phyloP scores from a whole-genome alignment of 768 basidiomycete species.

The Punctularia strigosozonata region DNA sequence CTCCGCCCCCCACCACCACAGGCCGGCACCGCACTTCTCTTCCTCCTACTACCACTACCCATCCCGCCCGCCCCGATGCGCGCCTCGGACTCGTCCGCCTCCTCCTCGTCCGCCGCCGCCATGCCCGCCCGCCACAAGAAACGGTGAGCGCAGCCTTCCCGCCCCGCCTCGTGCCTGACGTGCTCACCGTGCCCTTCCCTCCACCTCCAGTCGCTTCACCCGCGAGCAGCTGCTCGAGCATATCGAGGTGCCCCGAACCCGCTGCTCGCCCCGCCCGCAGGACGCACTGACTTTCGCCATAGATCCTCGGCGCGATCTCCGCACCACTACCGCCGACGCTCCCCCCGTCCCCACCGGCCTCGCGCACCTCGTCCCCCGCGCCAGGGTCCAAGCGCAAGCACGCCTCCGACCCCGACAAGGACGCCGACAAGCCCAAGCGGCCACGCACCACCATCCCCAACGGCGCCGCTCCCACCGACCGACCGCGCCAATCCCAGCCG shows the following conservation, averaged over 20 bases:
- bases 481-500: constrained; percentile 13
- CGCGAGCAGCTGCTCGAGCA: constrained; percentile 23
- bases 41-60: constrained; percentile 27
- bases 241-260: constrained; percentile 22
- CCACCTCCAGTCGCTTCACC: constrained; percentile 11
- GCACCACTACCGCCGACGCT: constrained; percentile 31
- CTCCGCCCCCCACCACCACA: constrained; percentile 22
- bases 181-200: constrained; percentile 5
- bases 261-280: neutral
- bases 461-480: constrained; percentile 16
- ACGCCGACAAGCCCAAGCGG: constrained; percentile 17
- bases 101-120: constrained; percentile 17
- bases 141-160: constrained; percentile 18
- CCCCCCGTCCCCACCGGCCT: constrained; percentile 33
- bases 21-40: constrained; percentile 26
- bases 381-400: constrained; percentile 28
- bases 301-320: constrained; percentile 30
- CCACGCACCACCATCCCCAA: constrained; percentile 16
- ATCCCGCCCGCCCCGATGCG: constrained; percentile 17
- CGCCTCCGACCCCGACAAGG: constrained; percentile 14
- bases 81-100: constrained; percentile 13
- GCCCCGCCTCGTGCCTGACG: constrained; percentile 12
- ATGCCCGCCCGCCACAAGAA: constrained; percentile 17
- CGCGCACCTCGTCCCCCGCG: constrained; percentile 29
- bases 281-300: constrained; percentile 11